phyloP scores from a whole-genome alignment of 306 rosid species.

The Vigna hirtella region DNA sequence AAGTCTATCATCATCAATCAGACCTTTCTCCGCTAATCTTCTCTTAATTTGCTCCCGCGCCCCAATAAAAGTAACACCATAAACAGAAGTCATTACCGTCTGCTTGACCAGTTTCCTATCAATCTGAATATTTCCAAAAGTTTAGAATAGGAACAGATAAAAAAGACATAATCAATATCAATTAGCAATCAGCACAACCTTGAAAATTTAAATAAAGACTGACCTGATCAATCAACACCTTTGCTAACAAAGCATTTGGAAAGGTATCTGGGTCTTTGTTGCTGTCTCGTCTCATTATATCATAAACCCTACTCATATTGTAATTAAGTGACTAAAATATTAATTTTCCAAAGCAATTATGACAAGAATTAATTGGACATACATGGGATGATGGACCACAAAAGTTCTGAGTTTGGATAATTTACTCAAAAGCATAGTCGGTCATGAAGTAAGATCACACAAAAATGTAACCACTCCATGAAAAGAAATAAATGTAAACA shows the following conservation, averaged over 20 bases:
- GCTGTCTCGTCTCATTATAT: slow-evolving; percentile 77
- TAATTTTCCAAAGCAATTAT: slow-evolving; percentile 10
- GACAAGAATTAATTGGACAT: slow-evolving; percentile 34
- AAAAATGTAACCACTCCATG: slow-evolving; percentile 9
- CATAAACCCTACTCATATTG: slow-evolving; percentile 70
- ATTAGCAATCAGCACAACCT: slow-evolving; percentile 24
- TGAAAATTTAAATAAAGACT: slow-evolving; percentile 38
- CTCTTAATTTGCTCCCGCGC: slow-evolving; percentile 86
- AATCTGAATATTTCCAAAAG: slow-evolving; percentile 66
- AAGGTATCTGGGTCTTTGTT: slow-evolving; percentile 62
- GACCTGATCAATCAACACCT: slow-evolving; percentile 77
- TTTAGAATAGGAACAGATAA: slow-evolving; percentile 29
- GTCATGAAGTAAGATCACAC: neutral
- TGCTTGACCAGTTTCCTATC: slow-evolving; percentile 90
- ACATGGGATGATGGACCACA: slow-evolving; percentile 7
- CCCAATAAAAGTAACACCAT: slow-evolving; percentile 89
- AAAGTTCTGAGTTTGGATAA: slow-evolving; percentile 24
- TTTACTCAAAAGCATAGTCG: neutral
- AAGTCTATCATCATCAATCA: slow-evolving; percentile 71
- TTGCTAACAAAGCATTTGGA: slow-evolving; percentile 76
- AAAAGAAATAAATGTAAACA: slow-evolving; percentile 16
- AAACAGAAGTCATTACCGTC: slow-evolving; percentile 94
- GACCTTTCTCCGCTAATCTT: slow-evolving; percentile 86
- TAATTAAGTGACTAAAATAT: slow-evolving; percentile 7
- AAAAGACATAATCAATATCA: slow-evolving; percentile 31